Evolutionary conservation across 164 flowering plant genomes (phyloP), one percentile per base, ranked within the genome.

Genomic region (Litsea cubeba): DNA sequence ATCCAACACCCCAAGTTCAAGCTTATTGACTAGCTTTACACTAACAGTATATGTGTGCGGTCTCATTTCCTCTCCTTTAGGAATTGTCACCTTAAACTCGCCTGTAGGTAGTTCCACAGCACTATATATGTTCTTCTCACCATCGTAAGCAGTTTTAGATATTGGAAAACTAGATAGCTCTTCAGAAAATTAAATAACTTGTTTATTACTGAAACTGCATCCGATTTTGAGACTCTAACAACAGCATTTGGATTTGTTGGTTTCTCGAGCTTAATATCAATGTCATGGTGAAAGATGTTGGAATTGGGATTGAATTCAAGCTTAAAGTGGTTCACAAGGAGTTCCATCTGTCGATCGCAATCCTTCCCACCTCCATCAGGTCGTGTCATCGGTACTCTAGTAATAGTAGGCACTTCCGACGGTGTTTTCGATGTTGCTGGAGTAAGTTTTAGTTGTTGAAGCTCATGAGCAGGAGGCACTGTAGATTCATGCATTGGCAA

Each of bases 51-150:
- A 91, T 1, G 78, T 30, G 4, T 79, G 72, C 8, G 28, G 32
- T 64, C 30, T 76, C 23, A 8, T 30, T 22, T 81, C 89, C 23
- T 85, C 88, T 1, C 80, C 89, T 24, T 73, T 84, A 14, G 85
- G 32, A 25, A 85, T 62, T 1, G 82, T 72, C 64, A 90, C 95
- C 28, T 11, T 69, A 66, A 77, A 88, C 40, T 12, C 15, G 50
- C 89, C 94, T 3, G 75, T 70, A 2, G 89, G 89, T n/a, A 93
- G 77, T 4, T 30, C 14, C 24, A 83, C 88, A 1, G 82, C 83
- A 76, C 93, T 91, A 73, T 85, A 89, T 15, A 93, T 78, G 73
- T 78, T 90, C 79, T 84, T 91, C 77, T 85, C 85, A 51, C 92
- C 90, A 78, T 93, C 96, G 75, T 85, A 90, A 3, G 85, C 93